Evolutionary conservation across 805 yeast genomes (phyloP).

Genomic region (Wickerhamomyces ciferrii): DNA sequence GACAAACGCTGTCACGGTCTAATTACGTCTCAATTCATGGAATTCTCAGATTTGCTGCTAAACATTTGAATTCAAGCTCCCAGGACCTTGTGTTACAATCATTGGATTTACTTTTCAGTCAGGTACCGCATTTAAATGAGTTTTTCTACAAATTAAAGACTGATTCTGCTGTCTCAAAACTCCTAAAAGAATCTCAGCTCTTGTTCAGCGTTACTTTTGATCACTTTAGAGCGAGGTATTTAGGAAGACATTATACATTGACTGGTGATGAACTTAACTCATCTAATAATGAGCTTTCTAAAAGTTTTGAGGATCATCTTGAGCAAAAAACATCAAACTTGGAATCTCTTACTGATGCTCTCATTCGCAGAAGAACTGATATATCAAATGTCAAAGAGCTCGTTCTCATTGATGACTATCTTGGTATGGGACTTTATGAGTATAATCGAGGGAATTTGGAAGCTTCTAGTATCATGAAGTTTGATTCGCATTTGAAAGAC

Average conservation of each 20-base stretch:
- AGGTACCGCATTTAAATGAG: background rate
- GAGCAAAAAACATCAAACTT: constrained; percentile 17
- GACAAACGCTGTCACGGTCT: background rate
- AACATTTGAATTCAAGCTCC: background rate
- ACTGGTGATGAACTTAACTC: background rate
- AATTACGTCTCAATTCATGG: background rate
- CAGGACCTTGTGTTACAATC: background rate
- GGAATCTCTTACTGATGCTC: constrained; percentile 22
- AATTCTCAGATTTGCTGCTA: background rate
- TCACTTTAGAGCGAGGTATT: constrained; percentile 1
- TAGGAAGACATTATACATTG: background rate
- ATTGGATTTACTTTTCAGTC: background rate
- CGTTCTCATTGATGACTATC: constrained; percentile 30
- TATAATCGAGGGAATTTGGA: constrained; percentile 11
- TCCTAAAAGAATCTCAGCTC: background rate
- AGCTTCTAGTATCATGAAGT: constrained; percentile 6
- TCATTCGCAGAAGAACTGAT: constrained; percentile 16
- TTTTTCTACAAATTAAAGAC: background rate
- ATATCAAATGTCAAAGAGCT: constrained; percentile 14
- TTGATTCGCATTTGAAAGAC: constrained; percentile 10
- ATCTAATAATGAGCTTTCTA: constrained; percentile 4
- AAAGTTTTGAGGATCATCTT: constrained; percentile 11
- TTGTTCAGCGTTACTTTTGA: background rate
- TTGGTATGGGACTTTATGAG: constrained; percentile 33
- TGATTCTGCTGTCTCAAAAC: background rate